A percentile compares a stretch with the other conserved stretches of the same genome.
phyloP scores from a whole-genome alignment of 768 basidiomycete species.

The Hebeloma cylindrosporum region DNA sequence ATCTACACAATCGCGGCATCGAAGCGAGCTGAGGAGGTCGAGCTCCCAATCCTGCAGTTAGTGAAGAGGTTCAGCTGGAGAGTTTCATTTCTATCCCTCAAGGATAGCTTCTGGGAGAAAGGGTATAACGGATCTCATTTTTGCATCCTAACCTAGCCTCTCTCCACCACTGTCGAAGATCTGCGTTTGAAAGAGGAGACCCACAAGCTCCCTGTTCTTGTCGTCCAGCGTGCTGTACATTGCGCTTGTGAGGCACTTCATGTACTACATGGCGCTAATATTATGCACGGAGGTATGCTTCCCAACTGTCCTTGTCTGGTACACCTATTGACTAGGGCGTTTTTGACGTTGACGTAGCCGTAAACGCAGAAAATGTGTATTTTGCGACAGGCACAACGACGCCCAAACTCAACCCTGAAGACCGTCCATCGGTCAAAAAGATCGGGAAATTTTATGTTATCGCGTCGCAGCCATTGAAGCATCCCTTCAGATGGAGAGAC shows the following conservation, averaged over 20 bases:
- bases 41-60: slow-evolving; percentile 14
- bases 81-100: slow-evolving; percentile 2
- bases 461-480: slow-evolving; percentile 14
- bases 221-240: slow-evolving; percentile 11
- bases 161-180: slow-evolving; percentile 8
- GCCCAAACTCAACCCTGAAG: slow-evolving; percentile 13
- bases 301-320: background rate
- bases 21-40: slow-evolving; percentile 6
- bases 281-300: slow-evolving; percentile 19
- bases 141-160: slow-evolving; percentile 10
- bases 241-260: background rate
- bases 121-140: slow-evolving; percentile 14
- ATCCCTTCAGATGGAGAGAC: slow-evolving; percentile 12
- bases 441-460: slow-evolving; percentile 8
- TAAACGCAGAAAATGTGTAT: slow-evolving; percentile 13
- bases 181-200: slow-evolving; percentile 5
- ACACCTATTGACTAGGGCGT: background rate
- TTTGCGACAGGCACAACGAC: slow-evolving; percentile 5
- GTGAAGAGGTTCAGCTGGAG: slow-evolving; percentile 1
- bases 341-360: background rate
- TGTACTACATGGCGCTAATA: slow-evolving; percentile 9
- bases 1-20: slow-evolving; percentile 17
- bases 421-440: slow-evolving; percentile 1
- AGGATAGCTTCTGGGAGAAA: slow-evolving; percentile 17
- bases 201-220: slow-evolving; percentile 14